These are phyloP conservation scores for Phlegmacium glaucopus DNA, from an alignment of 768 basidiomycete species.

Conservation along the genomic window DNA sequence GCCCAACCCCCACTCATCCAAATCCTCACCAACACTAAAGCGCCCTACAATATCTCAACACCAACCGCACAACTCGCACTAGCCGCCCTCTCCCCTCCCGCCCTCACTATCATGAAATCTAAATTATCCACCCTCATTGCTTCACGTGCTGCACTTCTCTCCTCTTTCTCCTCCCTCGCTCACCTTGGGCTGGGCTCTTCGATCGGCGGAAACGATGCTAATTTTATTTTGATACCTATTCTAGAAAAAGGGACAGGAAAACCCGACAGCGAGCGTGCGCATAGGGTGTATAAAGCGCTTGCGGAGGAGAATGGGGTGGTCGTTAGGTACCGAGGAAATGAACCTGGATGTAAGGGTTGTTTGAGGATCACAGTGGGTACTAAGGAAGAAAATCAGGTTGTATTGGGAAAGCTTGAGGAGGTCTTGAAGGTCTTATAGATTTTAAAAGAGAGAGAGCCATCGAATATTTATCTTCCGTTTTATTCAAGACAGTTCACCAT, in stretches of 20 bases:
- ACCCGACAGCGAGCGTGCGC: constrained; percentile 61
- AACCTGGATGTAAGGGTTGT: constrained; percentile 84
- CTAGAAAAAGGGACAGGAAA: constrained; percentile 36
- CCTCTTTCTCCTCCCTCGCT: constrained; percentile 42
- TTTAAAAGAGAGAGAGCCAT: neutral
- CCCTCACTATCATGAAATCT: constrained; percentile 58
- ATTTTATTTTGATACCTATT: constrained; percentile 85
- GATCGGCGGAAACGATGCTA: constrained; percentile 85
- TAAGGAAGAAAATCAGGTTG: constrained; percentile 66
- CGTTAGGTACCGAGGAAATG: constrained; percentile 84
- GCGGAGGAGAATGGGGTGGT: constrained; percentile 88
- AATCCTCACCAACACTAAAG: constrained; percentile 91
- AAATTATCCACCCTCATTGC: constrained; percentile 58
- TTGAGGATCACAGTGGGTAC: constrained; percentile 89
- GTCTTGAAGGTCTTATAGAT: constrained; percentile 35
- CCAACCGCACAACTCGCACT: constrained; percentile 84
- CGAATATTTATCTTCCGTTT: too few species aligned
- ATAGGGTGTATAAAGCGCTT: constrained; percentile 69
- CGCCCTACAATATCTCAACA: constrained; percentile 94
- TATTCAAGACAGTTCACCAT: too few species aligned
- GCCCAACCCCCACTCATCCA: constrained; percentile 90
- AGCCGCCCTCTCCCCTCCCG: constrained; percentile 67
- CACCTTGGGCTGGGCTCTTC: constrained; percentile 56
- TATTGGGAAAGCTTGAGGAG: constrained; percentile 52
- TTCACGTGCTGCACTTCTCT: constrained; percentile 56